These are phyloP conservation scores for Astraeus odoratus DNA, from an alignment of 768 basidiomycete species.

Conservation along the genomic window DNA sequence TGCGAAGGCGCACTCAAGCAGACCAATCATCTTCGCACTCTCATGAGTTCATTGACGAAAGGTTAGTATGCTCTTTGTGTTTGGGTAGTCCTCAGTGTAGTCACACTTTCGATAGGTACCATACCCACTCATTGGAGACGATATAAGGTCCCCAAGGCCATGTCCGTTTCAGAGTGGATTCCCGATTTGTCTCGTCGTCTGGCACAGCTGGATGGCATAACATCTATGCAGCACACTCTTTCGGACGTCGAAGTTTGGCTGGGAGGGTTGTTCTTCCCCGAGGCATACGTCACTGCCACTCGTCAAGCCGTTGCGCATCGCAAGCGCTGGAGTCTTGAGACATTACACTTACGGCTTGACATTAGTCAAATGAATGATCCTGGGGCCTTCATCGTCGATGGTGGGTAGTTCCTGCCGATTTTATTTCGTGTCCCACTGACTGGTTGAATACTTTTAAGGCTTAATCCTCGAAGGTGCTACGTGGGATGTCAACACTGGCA, in stretches of 20 bases:
- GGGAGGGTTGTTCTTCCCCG: constrained; percentile 92
- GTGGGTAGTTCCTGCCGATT: constrained; percentile 35
- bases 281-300: constrained; percentile 93
- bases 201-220: constrained; percentile 72
- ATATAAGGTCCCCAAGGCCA: constrained; percentile 80
- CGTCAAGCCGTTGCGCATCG: constrained; percentile 93
- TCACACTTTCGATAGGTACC: constrained; percentile 50
- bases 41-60: constrained; percentile 88
- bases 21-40: constrained; percentile 88
- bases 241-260: constrained; percentile 81
- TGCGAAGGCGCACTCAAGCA: constrained; percentile 87
- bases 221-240: constrained; percentile 45
- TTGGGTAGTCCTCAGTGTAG: constrained; percentile 1
- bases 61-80: constrained; percentile 39
- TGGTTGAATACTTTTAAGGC: constrained; percentile 39
- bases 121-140: constrained; percentile 84
- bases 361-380: constrained; percentile 76
- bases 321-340: constrained; percentile 90
- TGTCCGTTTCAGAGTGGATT: constrained; percentile 84
- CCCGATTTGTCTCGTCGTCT: constrained; percentile 74
- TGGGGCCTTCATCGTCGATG: constrained; percentile 80
- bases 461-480: constrained; percentile 82
- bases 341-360: constrained; percentile 70
- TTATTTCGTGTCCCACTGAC: too few relatives aligned
- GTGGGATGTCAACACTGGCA: constrained; percentile 50